These are phyloP conservation scores for Neonectria hederae DNA, from an alignment of 2,329 filamentous ascomycete genomes.

Conservation along the genomic window DNA sequence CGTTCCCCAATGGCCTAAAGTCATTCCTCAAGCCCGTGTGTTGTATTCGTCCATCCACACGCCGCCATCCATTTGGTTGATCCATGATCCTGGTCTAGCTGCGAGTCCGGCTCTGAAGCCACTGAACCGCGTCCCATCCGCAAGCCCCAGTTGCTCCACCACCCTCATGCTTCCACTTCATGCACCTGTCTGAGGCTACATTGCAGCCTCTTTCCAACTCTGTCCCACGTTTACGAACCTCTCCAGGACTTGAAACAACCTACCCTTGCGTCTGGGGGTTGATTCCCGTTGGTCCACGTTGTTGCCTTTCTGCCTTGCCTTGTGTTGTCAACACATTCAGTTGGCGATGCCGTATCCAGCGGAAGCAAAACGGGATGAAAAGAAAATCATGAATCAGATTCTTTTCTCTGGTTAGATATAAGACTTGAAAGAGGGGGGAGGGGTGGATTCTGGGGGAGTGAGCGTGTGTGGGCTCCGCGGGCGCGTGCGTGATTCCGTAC, in stretches of 20 bases:
- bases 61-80: slow-evolving; percentile 2
- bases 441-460: neutral
- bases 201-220: slow-evolving; percentile 18
- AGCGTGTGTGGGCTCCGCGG: neutral
- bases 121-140: neutral
- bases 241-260: slow-evolving; percentile 27
- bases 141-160: slow-evolving; percentile 20
- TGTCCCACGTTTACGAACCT: slow-evolving; percentile 24
- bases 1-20: neutral
- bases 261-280: slow-evolving; percentile 17
- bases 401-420: neutral
- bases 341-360: neutral
- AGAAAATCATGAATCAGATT: neutral
- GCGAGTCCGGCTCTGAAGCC: slow-evolving; percentile 6
- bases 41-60: slow-evolving; percentile 11
- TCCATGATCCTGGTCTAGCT: slow-evolving; percentile 23
- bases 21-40: slow-evolving; percentile 3
- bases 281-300: slow-evolving; percentile 24
- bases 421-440: slow-evolving; percentile 7
- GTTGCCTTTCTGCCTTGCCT: neutral
- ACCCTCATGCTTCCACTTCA: slow-evolving; percentile 31
- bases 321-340: neutral
- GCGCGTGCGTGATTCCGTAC: slow-evolving; percentile 7
- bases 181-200: slow-evolving; percentile 22
- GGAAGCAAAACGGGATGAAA: neutral